These are phyloP conservation scores for Acorus calamus DNA, from an alignment of 106 monocot species.

Conservation along the genomic window DNA sequence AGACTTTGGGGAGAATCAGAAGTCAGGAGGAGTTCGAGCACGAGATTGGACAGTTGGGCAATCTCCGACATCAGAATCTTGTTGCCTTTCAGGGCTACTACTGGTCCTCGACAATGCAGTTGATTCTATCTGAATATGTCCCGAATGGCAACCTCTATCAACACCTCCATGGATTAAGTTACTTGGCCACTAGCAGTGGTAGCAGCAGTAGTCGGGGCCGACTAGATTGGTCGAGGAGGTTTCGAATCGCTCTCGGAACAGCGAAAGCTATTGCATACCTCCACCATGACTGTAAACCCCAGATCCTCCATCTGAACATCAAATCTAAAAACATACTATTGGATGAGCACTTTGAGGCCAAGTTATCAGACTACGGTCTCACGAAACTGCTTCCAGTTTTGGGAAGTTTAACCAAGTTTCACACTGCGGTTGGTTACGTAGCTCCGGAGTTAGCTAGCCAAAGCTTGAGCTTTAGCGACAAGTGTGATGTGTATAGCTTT, in stretches of 20 bases:
- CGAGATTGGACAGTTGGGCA: conserved; percentile 69
- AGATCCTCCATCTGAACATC: conserved; percentile 80
- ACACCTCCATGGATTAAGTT: conserved; percentile 46
- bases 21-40: conserved; percentile 95
- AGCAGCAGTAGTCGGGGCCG: conserved; percentile 22
- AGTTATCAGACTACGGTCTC: conserved; percentile 83
- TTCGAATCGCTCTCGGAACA: conserved; percentile 54
- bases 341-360: conserved; percentile 55
- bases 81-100: conserved; percentile 84
- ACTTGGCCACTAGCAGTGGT: conserved; percentile 11
- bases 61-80: conserved; percentile 61
- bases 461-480: conserved; percentile 72
- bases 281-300: conserved; percentile 92
- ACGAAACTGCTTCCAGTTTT: conserved; percentile 71
- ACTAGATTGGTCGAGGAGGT: conserved; percentile 70
- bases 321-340: conserved; percentile 83
- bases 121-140: conserved; percentile 72
- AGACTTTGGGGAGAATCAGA: conserved; percentile 65
- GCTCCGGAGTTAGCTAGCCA: conserved; percentile 86
- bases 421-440: conserved; percentile 64
- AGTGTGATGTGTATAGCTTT: conserved; percentile 95
- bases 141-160: conserved; percentile 70
- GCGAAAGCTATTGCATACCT: conserved; percentile 83
- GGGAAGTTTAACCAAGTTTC: conserved; percentile 51
- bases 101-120: conserved; percentile 71